Conservation (phyloP, 169 alveolate genomes). For the Plasmodium sp. region DNA sequence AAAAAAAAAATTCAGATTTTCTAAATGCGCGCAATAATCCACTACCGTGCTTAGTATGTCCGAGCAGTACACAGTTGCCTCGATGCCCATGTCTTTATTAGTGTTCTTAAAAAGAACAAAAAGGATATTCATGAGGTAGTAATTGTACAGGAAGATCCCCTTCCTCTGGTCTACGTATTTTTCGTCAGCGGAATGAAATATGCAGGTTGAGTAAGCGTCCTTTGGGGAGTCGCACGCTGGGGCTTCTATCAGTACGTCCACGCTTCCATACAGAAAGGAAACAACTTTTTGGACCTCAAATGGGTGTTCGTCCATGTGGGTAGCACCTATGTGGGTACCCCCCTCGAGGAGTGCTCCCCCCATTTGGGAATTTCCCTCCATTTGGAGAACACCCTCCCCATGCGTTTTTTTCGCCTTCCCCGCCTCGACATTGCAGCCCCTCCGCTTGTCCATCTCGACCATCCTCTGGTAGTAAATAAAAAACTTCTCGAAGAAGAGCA, state of each 20-base stretch:
- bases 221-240: background rate
- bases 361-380: background rate
- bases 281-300: background rate
- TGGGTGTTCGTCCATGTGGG: background rate
- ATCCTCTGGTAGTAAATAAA: slow-evolving; percentile 69
- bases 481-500: slow-evolving; percentile 56
- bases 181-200: slow-evolving; percentile 10
- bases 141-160: slow-evolving; percentile 46
- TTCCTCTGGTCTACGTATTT: background rate
- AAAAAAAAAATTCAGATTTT: slow-evolving; percentile 63
- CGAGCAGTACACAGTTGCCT: slow-evolving; percentile 57
- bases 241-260: background rate
- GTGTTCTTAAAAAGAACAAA: slow-evolving; percentile 45
- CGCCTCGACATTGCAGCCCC: background rate
- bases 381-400: background rate
- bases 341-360: background rate
- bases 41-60: slow-evolving; percentile 45
- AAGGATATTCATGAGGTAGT: slow-evolving; percentile 51
- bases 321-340: background rate
- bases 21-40: slow-evolving; percentile 48
- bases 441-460: slow-evolving; percentile 32
- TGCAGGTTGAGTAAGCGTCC: slow-evolving; percentile 26
- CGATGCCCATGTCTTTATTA: slow-evolving; percentile 75
- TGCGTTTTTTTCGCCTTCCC: background rate
- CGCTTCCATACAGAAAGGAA: slow-evolving; percentile 7